phyloP scores from a whole-genome alignment of 345 rosid genomes.

The Adansonia digitata region DNA sequence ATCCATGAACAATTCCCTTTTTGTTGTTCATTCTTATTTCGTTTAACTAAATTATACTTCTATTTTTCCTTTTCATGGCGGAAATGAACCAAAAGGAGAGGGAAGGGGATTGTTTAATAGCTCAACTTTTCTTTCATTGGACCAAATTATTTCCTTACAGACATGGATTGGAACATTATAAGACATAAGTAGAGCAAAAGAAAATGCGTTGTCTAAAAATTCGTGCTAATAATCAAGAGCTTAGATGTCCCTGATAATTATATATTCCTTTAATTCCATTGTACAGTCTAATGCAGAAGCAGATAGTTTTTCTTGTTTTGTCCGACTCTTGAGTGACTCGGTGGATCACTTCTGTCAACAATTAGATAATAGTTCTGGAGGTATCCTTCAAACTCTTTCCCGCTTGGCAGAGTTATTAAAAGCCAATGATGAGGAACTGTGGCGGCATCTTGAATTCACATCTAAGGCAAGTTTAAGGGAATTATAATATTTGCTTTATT shows the following conservation, averaged over 20 bases:
- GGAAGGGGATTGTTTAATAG: not conserved
- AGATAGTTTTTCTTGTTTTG: constrained; percentile 61
- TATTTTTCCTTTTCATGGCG: not conserved
- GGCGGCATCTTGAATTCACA: constrained; percentile 63
- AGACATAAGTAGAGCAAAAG: not conserved
- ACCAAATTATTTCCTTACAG: not conserved
- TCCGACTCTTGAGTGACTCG: constrained; percentile 53
- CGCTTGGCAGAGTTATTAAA: constrained; percentile 51
- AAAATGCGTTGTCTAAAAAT: not conserved
- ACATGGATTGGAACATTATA: not conserved
- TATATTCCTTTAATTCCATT: not conserved
- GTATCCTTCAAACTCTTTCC: constrained; percentile 61
- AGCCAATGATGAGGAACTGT: constrained; percentile 57
- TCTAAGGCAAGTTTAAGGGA: constrained; percentile 34
- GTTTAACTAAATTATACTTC: not conserved
- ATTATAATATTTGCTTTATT: not conserved
- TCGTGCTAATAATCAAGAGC: not conserved
- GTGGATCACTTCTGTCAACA: constrained; percentile 74
- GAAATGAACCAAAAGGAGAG: not conserved
- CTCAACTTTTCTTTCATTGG: not conserved
- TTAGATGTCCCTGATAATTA: not conserved
- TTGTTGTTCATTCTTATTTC: not conserved
- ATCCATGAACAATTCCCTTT: not conserved
- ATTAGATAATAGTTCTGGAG: constrained; percentile 61
- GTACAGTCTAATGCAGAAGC: constrained; percentile 61